Conservation (phyloP, 306 rosid genomes). For the Quercus aquifolioides region DNA sequence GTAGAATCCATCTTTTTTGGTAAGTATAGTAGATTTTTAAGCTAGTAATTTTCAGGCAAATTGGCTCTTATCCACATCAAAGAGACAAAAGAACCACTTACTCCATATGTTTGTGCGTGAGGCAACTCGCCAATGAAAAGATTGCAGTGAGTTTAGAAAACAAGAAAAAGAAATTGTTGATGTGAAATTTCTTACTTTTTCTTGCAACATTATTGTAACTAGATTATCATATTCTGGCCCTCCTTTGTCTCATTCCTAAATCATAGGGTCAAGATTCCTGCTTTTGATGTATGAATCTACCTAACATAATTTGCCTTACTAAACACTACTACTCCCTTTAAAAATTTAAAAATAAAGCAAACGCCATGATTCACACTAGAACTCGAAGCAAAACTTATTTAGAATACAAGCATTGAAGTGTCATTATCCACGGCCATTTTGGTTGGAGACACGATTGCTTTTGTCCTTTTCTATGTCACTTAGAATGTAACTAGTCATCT, state of each 20-base stretch:
- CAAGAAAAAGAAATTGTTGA: not conserved
- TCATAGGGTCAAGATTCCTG: not conserved
- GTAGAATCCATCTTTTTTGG: too few species aligned
- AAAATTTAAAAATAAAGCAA: not conserved
- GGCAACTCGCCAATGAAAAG: too few species aligned
- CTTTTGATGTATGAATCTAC: not conserved
- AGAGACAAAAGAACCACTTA: too few species aligned
- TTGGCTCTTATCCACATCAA: not conserved
- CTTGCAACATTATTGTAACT: not conserved
- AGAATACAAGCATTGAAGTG: not conserved
- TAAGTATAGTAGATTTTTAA: too few species aligned
- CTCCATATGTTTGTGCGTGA: too few species aligned
- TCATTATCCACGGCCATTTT: not conserved
- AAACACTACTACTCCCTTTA: not conserved
- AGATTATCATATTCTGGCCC: not conserved
- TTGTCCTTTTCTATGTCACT: too few species aligned
- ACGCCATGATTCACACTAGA: not conserved
- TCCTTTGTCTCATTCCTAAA: not conserved
- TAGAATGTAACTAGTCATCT: too few species aligned
- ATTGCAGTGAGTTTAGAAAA: not conserved
- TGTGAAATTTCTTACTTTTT: not conserved
- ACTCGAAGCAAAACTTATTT: not conserved
- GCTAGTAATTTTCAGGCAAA: not conserved
- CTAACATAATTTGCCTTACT: not conserved
- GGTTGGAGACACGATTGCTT: not conserved